Evolutionary conservation across 352 stramenopile genomes (phyloP).

Genomic region (Blastocystis sp.): DNA sequence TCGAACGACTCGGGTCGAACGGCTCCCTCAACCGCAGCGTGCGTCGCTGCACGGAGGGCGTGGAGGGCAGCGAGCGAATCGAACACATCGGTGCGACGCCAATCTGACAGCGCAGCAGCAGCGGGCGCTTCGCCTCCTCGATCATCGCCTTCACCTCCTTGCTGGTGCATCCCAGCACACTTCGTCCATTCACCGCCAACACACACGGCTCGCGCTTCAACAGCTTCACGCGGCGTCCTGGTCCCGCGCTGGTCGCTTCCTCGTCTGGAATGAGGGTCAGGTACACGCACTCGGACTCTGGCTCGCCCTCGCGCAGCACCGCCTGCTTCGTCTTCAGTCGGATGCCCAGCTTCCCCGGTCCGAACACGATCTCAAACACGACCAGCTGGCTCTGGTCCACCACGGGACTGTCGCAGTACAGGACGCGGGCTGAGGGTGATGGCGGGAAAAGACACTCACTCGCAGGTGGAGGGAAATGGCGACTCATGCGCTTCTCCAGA

Average conservation of each 20-base stretch:
- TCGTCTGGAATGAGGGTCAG: neutral
- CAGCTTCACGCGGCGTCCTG: slow-evolving; percentile 23
- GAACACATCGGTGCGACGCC: slow-evolving; percentile 9
- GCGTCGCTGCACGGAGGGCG: neutral
- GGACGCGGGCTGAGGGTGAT: slow-evolving; percentile 39
- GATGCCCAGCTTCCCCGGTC: slow-evolving; percentile 46
- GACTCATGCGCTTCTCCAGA: slow-evolving; percentile 48
- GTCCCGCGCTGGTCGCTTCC: slow-evolving; percentile 5
- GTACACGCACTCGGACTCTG: neutral
- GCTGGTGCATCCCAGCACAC: slow-evolving; percentile 13
- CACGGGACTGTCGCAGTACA: slow-evolving; percentile 51
- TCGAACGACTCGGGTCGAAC: neutral
- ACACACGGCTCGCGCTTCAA: slow-evolving; percentile 18
- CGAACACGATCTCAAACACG: slow-evolving; percentile 69
- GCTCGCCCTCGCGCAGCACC: slow-evolving; percentile 10
- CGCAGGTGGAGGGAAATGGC: slow-evolving; percentile 38
- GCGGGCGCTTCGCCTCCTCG: neutral
- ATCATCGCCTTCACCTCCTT: slow-evolving; percentile 42
- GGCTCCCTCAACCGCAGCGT: neutral
- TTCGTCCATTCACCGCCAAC: slow-evolving; percentile 24
- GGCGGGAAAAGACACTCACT: neutral
- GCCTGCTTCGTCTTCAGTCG: neutral
- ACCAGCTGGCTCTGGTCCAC: slow-evolving; percentile 1
- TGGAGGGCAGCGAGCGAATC: neutral
- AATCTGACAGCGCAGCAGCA: slow-evolving; percentile 51